Percentiles rank a stretch among this genome's conserved stretches.
Evolutionary conservation across 2,329 filamentous ascomycete genomes (phyloP).

Genomic region (Epichloe coenophiala): DNA sequence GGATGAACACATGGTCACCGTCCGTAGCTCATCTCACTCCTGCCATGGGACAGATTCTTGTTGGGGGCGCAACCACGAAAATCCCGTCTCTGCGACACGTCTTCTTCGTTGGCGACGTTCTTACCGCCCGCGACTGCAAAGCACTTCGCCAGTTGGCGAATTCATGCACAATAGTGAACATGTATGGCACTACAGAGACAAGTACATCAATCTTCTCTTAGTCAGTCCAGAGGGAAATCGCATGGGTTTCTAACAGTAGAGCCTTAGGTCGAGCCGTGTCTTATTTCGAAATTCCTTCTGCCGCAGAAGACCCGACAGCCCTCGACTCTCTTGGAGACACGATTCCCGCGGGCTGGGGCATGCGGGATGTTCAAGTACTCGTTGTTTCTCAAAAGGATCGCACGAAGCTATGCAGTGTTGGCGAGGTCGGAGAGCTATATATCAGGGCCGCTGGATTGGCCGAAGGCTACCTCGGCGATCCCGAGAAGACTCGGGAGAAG

Average conservation of each 20-base stretch:
- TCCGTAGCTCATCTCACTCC: slow-evolving; percentile 81
- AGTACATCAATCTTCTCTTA: slow-evolving; percentile 12
- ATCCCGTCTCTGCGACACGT: slow-evolving; percentile 67
- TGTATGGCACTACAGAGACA: slow-evolving; percentile 83
- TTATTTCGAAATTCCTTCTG: slow-evolving; percentile 65
- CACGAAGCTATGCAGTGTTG: slow-evolving; percentile 60
- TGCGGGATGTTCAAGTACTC: slow-evolving; percentile 78
- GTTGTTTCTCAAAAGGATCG: slow-evolving; percentile 61
- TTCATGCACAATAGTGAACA: slow-evolving; percentile 67
- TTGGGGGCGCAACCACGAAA: slow-evolving; percentile 65
- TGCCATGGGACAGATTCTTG: slow-evolving; percentile 89
- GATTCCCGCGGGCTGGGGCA: slow-evolving; percentile 73
- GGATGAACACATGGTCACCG: slow-evolving; percentile 71
- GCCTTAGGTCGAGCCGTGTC: slow-evolving; percentile 51
- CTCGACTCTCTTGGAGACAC: slow-evolving; percentile 42
- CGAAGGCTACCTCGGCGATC: slow-evolving; percentile 59
- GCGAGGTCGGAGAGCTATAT: slow-evolving; percentile 75
- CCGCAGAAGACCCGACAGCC: slow-evolving; percentile 41
- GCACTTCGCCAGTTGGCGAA: slow-evolving; percentile 68
- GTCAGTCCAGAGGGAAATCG: no score
- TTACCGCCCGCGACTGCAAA: slow-evolving; percentile 49
- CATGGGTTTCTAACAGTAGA: no score
- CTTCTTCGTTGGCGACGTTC: slow-evolving; percentile 85
- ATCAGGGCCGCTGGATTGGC: slow-evolving; percentile 73
- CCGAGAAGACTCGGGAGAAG: slow-evolving; percentile 52